Conservation (phyloP, 768 basidiomycete genomes). For the Boletus rufocinnamomeus region DNA sequence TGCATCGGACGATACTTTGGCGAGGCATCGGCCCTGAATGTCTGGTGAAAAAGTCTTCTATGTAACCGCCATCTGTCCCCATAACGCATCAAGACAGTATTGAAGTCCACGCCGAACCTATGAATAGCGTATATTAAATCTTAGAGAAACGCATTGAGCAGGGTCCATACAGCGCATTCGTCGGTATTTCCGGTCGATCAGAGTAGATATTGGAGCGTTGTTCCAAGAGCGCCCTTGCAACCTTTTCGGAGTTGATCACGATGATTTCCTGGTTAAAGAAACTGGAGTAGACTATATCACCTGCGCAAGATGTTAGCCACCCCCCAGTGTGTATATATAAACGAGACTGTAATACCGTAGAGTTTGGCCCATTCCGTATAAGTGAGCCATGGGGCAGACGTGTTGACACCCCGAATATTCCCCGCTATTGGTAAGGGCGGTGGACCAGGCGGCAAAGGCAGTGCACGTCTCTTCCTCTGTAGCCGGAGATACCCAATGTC, state of each 20-base stretch:
- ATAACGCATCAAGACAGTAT: constrained; percentile 37
- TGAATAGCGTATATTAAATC: not conserved
- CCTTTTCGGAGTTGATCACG: constrained; percentile 30
- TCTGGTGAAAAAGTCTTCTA: constrained; percentile 39
- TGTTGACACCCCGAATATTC: constrained; percentile 20
- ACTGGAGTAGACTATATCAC: constrained; percentile 29
- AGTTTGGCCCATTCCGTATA: constrained; percentile 20
- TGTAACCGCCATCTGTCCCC: constrained; percentile 40
- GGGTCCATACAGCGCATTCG: constrained; percentile 17
- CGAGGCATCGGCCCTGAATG: constrained; percentile 31
- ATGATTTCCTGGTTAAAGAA: constrained; percentile 28
- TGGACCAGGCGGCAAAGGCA: constrained; percentile 26
- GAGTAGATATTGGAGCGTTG: constrained; percentile 33
- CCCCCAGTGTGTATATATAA: too few species aligned
- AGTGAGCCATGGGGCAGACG: constrained; percentile 20
- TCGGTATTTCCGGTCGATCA: constrained; percentile 33
- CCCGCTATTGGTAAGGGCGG: constrained; percentile 20
- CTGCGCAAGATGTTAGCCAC: constrained; percentile 13
- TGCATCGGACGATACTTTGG: constrained; percentile 36
- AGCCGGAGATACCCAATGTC: constrained; percentile 1
- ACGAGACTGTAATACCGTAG: constrained; percentile 17
- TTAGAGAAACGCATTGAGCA: not conserved
- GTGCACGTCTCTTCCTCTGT: constrained; percentile 5
- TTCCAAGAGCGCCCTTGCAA: constrained; percentile 29
- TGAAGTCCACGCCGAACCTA: constrained; percentile 38